Evolutionary conservation across 2,329 filamentous ascomycete genomes (phyloP).

Genomic region (Epichloe uncinata): DNA sequence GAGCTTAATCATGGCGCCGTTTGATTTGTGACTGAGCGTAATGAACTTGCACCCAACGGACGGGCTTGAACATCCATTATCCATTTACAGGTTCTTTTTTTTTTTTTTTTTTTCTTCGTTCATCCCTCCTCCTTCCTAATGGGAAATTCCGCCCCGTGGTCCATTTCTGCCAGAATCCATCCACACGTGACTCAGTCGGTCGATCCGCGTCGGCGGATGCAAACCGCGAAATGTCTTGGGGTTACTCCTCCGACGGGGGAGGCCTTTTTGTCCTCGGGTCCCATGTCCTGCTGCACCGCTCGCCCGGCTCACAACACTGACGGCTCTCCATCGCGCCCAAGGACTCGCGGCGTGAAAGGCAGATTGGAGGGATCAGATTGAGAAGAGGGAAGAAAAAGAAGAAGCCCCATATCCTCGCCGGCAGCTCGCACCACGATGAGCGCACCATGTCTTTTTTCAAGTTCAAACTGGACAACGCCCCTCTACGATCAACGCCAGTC

Average conservation of each 20-base stretch:
- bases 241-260: neutral
- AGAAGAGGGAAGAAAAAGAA: no score
- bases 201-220: neutral
- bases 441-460: conserved; percentile 5
- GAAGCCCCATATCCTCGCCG: neutral
- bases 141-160: neutral
- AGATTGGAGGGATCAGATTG: neutral
- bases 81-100: no score
- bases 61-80: no score
- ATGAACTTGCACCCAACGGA: no score
- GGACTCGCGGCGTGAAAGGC: neutral
- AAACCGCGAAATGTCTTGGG: neutral
- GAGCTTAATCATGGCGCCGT: no score
- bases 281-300: neutral
- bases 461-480: conserved; percentile 4
- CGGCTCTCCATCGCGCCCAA: neutral
- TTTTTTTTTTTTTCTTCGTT: no score
- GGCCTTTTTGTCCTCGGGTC: neutral
- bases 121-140: neutral
- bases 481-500: neutral
- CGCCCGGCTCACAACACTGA: neutral
- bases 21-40: no score
- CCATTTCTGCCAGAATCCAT: neutral
- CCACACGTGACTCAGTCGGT: conserved; percentile 1
- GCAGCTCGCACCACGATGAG: conserved; percentile 2